Conservation (phyloP, 495 filamentous ascomycete species). For the Penicillium samsonianum region DNA sequence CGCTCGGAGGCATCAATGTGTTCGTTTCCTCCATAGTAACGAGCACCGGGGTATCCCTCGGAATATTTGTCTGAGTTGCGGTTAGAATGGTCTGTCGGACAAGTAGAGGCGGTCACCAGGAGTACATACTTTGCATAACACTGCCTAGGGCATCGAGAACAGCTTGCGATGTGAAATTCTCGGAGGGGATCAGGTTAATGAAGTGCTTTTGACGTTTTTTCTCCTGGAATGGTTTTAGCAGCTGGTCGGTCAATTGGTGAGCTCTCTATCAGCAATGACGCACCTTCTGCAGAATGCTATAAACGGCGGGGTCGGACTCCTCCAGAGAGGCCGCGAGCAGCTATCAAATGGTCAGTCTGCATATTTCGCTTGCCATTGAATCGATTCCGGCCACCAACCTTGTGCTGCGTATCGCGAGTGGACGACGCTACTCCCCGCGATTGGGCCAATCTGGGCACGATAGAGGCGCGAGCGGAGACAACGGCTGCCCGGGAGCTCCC, state of each 20-base stretch:
- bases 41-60: conserved; percentile 93
- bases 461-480: conserved; percentile 23
- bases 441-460: conserved; percentile 28
- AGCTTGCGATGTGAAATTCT: conserved; percentile 98
- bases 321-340: conserved; percentile 76
- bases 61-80: conserved; percentile 87
- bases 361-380: conserved; percentile 10
- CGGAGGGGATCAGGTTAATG: conserved; percentile 97
- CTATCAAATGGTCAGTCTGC: conserved; percentile 44
- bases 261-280: conserved; percentile 19
- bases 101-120: conserved; percentile 10
- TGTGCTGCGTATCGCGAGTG: conserved; percentile 46
- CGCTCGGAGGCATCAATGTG: conserved; percentile 89
- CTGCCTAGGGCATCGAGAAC: conserved; percentile 95
- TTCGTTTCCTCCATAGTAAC: conserved; percentile 98
- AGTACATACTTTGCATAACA: conserved; percentile 88
- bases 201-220: conserved; percentile 95
- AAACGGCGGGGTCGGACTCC: conserved; percentile 83
- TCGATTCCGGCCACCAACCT: conserved; percentile 26
- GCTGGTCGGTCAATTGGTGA: not conserved
- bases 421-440: conserved; percentile 42
- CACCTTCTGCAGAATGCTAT: conserved; percentile 87
- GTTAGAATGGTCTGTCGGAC: conserved; percentile 14
- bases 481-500: conserved; percentile 31
- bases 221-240: conserved; percentile 59